phyloP scores from a whole-genome alignment of 306 rosid genomes.

The Trichosanthes truncata region DNA sequence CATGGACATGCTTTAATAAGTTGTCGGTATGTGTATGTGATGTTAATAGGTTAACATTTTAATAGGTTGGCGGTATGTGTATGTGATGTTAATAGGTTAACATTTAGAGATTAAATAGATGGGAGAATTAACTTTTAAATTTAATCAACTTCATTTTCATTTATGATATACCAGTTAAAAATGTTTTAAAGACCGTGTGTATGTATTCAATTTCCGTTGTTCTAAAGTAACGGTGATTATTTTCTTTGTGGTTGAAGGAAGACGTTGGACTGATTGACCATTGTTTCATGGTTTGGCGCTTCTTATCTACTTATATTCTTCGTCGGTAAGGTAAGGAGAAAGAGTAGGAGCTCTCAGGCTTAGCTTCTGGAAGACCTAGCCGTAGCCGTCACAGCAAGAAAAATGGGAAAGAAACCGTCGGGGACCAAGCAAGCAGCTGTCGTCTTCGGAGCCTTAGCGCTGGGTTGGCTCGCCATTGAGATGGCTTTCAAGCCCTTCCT shows the following conservation, averaged over 20 bases:
- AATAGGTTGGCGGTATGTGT: no score
- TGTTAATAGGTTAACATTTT: no score
- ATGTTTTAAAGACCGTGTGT: no score
- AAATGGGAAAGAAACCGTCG: conserved; percentile 36
- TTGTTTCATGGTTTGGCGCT: not conserved
- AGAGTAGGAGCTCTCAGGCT: no score
- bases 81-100: no score
- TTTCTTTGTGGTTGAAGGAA: not conserved
- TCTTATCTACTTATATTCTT: not conserved
- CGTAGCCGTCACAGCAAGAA: not conserved
- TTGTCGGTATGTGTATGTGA: no score
- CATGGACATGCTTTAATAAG: no score
- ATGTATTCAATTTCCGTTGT: not conserved
- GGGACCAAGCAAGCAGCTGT: conserved; percentile 52
- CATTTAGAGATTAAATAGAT: no score
- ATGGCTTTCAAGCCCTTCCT: conserved; percentile 73
- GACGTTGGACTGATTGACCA: not conserved
- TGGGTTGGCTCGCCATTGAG: conserved; percentile 70
- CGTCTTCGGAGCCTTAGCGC: conserved; percentile 67
- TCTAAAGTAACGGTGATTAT: no score
- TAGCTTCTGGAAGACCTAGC: not conserved
- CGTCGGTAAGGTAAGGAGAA: not conserved
- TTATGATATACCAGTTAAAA: no score
- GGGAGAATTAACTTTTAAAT: no score
- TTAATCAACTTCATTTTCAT: no score